Conservation (phyloP, 768 basidiomycete species). For the Tremella yokohamensis region DNA sequence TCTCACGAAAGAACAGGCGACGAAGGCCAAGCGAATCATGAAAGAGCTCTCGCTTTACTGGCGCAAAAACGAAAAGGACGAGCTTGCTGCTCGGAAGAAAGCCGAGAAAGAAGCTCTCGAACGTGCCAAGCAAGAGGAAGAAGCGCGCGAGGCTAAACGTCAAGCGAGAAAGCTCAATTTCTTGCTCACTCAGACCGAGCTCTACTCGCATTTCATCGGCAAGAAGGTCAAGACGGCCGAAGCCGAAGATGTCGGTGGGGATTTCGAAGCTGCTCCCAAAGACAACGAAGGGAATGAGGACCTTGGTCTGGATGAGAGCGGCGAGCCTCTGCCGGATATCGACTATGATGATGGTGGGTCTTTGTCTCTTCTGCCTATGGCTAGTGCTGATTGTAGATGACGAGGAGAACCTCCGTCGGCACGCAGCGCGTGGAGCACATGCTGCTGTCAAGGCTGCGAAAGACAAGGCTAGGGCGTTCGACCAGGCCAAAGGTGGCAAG, state of each 20-base stretch:
- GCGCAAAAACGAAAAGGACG: slow-evolving; percentile 97
- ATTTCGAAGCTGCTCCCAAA: slow-evolving; percentile 22
- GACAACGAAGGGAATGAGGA: slow-evolving; percentile 28
- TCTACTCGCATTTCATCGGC: slow-evolving; percentile 98
- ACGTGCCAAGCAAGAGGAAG: slow-evolving; percentile 46
- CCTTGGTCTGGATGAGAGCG: slow-evolving; percentile 58
- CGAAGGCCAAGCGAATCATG: slow-evolving; percentile 38
- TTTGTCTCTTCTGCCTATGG: not conserved
- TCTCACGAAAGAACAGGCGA: slow-evolving; percentile 34
- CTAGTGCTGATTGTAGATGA: slow-evolving; percentile 61
- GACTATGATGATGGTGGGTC: slow-evolving; percentile 83
- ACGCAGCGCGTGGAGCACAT: slow-evolving; percentile 84
- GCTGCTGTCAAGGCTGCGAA: slow-evolving; percentile 77
- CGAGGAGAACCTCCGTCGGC: slow-evolving; percentile 74
- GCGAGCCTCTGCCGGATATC: slow-evolving; percentile 64
- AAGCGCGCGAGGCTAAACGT: slow-evolving; percentile 74
- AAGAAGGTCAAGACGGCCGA: slow-evolving; percentile 65
- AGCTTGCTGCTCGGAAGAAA: slow-evolving; percentile 82
- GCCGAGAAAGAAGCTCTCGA: slow-evolving; percentile 81
- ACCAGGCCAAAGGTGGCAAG: slow-evolving; percentile 56
- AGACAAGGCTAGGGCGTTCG: slow-evolving; percentile 77
- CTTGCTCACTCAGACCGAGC: slow-evolving; percentile 95
- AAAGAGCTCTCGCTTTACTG: slow-evolving; percentile 54
- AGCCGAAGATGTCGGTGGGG: slow-evolving; percentile 49
- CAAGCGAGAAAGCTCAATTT: slow-evolving; percentile 97